Conservation (phyloP, 768 basidiomycete genomes). For the Boletus vermiculosoides region DNA sequence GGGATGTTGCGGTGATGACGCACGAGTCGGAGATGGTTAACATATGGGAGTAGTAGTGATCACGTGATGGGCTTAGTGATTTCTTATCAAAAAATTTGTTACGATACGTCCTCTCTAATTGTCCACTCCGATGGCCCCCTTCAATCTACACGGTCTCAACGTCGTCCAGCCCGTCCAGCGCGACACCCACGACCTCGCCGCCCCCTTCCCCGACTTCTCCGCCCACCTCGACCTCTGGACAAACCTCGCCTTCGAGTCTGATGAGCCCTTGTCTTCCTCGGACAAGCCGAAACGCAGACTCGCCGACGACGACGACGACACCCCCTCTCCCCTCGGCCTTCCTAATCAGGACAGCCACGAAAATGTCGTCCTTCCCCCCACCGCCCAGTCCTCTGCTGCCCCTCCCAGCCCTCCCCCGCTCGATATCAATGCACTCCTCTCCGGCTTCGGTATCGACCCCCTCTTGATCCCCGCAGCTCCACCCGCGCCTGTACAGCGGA, state of each 20-base stretch:
- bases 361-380: conserved; percentile 54
- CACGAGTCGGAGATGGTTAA: conserved; percentile 69
- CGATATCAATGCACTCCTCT: conserved; percentile 42
- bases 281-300: conserved; percentile 36
- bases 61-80: conserved; percentile 13
- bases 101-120: too few relatives aligned
- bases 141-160: conserved; percentile 77
- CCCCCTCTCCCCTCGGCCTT: neutral
- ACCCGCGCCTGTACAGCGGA: conserved; percentile 30
- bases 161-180: conserved; percentile 57
- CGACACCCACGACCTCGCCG: conserved; percentile 53
- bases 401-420: conserved; percentile 37
- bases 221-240: conserved; percentile 86
- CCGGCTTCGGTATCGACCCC: conserved; percentile 44
- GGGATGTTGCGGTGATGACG: conserved; percentile 82
- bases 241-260: conserved; percentile 73
- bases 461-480: conserved; percentile 34
- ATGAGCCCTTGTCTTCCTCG: conserved; percentile 53
- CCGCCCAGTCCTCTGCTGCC: conserved; percentile 25
- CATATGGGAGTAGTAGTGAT: conserved; percentile 1
- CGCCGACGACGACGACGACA: conserved; percentile 39
- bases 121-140: conserved; percentile 48
- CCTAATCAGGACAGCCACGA: conserved; percentile 56
- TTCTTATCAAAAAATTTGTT: conserved; percentile 10
- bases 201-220: conserved; percentile 68